Evolutionary conservation across 106 monocot species (phyloP).

Genomic region (Posidonia australis): DNA sequence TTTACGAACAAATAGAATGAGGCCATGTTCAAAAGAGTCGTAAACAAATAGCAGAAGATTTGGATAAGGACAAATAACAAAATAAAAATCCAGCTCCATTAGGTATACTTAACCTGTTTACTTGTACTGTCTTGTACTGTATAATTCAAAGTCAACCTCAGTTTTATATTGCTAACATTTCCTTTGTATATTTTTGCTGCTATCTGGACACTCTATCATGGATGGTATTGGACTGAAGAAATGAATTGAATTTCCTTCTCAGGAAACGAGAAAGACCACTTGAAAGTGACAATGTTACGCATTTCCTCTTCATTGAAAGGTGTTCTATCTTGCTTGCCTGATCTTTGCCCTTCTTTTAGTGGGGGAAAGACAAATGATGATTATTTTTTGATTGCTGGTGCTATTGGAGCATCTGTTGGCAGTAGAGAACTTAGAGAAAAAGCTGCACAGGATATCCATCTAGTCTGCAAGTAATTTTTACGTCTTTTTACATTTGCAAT

Average conservation of each 20-base stretch:
- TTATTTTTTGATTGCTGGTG: conserved; percentile 64
- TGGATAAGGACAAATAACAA: no score
- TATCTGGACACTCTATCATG: background rate
- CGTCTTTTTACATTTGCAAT: background rate
- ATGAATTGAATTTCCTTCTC: conserved; percentile 5
- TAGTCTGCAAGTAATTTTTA: conserved; percentile 65
- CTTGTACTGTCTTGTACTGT: no score
- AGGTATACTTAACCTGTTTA: no score
- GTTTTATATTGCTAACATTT: no score
- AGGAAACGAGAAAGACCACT: conserved; percentile 87
- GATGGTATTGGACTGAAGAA: background rate
- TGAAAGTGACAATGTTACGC: conserved; percentile 86
- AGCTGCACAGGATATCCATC: conserved; percentile 72
- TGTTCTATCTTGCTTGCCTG: conserved; percentile 94
- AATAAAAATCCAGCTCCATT: no score
- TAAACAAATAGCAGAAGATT: no score
- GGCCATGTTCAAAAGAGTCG: no score
- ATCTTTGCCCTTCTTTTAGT: conserved; percentile 60
- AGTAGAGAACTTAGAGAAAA: conserved; percentile 83
- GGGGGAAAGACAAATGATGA: conserved; percentile 15
- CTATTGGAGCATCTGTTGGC: conserved; percentile 64
- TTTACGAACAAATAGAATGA: no score
- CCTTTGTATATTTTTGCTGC: background rate
- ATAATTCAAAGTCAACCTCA: no score
- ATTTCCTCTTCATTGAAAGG: conserved; percentile 87